Evolutionary conservation across 208 protist genomes (phyloP), one percentile per base, ranked within the genome.

Genomic region (Wallacemonas collosoma): DNA sequence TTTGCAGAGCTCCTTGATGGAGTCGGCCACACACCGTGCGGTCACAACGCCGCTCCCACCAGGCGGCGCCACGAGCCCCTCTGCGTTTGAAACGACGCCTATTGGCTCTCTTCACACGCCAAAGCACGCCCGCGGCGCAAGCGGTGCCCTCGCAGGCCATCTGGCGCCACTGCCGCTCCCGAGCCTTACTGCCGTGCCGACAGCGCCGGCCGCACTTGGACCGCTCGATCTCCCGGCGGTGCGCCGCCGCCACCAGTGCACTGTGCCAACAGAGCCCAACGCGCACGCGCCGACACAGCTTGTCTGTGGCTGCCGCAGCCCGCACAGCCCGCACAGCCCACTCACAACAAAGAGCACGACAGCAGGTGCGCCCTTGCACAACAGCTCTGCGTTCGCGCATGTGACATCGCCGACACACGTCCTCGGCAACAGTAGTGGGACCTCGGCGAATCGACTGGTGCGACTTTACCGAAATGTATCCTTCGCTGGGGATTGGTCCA

Each of bases 1-100:
- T 8, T 35, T 50, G 60, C 60, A 65, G 60, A 65, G 60, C 60
- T 65, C 60, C 9, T n/a, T 65, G 41, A 44, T 65, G 6, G 60
- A 41, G 12, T 65, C 60, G 26, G 41, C 60, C 9, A 65, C 60
- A 17, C 26, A 35, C n/a, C 60, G 43, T 26, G 26, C 26, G 26
- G 26, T 26, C 26, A 26, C 26, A 26, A 26, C 26, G 26, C 26
- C 0, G 26, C 26, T 26, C 26, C 26, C 26, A 26, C 26, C 26
- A 26, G 26, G 9, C 45, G 45, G 8, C 45, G 8, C 6, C 45
- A 12, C 45, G 45, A 50, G 45, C 45, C 12, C 14, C 11, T 6
- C 53, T 7, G 53, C 14, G 9, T 6, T 58, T n/a, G 53, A 58
- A n/a, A n/a, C 6, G 9, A 36, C 53, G 6, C n/a, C n/a, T n/a